A percentile compares a stretch with the other conserved stretches of the same genome.
Evolutionary conservation across 352 stramenopile species (phyloP).

Genomic region (Globisporangium cylindrosporum): DNA sequence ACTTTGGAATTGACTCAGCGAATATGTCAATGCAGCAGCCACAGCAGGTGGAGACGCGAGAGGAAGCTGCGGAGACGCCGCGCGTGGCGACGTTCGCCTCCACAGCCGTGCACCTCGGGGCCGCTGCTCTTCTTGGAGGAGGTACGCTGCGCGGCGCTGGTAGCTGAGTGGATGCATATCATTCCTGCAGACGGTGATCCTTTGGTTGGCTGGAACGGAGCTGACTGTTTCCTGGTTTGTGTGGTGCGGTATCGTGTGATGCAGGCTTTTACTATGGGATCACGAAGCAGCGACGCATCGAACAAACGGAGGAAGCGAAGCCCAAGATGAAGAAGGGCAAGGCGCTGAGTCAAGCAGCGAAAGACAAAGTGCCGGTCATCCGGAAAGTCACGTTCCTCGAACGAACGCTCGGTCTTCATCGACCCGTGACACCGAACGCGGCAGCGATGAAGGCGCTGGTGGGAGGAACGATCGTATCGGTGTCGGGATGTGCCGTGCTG

Average conservation of each 20-base stretch:
- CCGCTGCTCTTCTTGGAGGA: slow-evolving; percentile 39
- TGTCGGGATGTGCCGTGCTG: slow-evolving; percentile 39
- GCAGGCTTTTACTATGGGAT: slow-evolving; percentile 67
- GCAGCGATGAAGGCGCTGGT: slow-evolving; percentile 45
- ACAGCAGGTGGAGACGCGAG: too few species aligned
- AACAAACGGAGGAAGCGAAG: slow-evolving; percentile 35
- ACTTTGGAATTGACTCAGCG: too few species aligned
- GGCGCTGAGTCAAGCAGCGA: not conserved
- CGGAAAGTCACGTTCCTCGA: slow-evolving; percentile 35
- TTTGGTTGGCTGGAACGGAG: too few species aligned
- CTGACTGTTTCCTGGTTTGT: too few species aligned
- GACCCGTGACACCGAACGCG: slow-evolving; percentile 26
- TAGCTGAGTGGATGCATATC: not conserved
- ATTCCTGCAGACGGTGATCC: not conserved
- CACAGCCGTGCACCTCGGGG: slow-evolving; percentile 33
- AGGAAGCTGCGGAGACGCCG: not conserved
- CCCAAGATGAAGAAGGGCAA: slow-evolving; percentile 17
- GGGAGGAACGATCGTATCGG: slow-evolving; percentile 42
- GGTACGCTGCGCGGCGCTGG: slow-evolving; percentile 18
- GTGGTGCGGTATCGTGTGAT: not conserved
- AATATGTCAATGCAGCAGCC: too few species aligned
- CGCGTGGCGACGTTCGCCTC: slow-evolving; percentile 21
- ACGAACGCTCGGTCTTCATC: slow-evolving; percentile 37
- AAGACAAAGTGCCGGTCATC: slow-evolving; percentile 17
- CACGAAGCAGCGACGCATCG: slow-evolving; percentile 35